Conservation (phyloP, 2,329 filamentous ascomycete species). For the Mycocentrospora acerina region DNA sequence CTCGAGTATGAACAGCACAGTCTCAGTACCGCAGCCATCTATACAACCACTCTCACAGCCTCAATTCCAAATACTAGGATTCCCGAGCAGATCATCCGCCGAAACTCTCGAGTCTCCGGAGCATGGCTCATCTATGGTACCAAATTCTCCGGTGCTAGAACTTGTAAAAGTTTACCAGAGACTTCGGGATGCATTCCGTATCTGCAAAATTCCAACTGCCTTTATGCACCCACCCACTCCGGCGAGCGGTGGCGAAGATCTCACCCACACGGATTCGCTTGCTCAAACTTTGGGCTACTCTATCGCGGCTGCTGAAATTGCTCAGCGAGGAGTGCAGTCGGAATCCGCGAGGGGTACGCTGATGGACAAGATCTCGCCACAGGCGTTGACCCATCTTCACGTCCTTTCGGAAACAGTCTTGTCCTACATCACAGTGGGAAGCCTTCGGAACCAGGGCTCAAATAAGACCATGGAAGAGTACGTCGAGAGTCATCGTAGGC, state of each 20-base stretch:
- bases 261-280: slow-evolving; percentile 59
- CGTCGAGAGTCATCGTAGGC: slow-evolving; percentile 65
- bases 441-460: slow-evolving; percentile 61
- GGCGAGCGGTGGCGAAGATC: slow-evolving; percentile 46
- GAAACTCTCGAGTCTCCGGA: slow-evolving; percentile 29
- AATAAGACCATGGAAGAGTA: slow-evolving; percentile 69
- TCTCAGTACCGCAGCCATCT: slow-evolving; percentile 12
- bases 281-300: slow-evolving; percentile 75
- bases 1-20: slow-evolving; percentile 10
- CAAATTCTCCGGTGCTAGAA: slow-evolving; percentile 43
- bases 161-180: slow-evolving; percentile 59
- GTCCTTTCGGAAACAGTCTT: slow-evolving; percentile 85
- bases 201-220: slow-evolving; percentile 52
- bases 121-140: slow-evolving; percentile 14
- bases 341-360: slow-evolving; percentile 69
- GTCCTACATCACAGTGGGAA: slow-evolving; percentile 79
- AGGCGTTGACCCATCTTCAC: slow-evolving; percentile 81
- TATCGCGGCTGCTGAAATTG: slow-evolving; percentile 86
- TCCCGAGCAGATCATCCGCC: slow-evolving; percentile 24
- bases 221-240: slow-evolving; percentile 48
- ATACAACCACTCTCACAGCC: slow-evolving; percentile 22
- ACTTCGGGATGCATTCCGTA: slow-evolving; percentile 56
- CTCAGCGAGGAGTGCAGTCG: slow-evolving; percentile 80
- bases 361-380: slow-evolving; percentile 79
- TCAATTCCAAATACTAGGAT: slow-evolving; percentile 35